phyloP scores from a whole-genome alignment of 192 early-diverging fungal species.

The Backusella luteola region DNA sequence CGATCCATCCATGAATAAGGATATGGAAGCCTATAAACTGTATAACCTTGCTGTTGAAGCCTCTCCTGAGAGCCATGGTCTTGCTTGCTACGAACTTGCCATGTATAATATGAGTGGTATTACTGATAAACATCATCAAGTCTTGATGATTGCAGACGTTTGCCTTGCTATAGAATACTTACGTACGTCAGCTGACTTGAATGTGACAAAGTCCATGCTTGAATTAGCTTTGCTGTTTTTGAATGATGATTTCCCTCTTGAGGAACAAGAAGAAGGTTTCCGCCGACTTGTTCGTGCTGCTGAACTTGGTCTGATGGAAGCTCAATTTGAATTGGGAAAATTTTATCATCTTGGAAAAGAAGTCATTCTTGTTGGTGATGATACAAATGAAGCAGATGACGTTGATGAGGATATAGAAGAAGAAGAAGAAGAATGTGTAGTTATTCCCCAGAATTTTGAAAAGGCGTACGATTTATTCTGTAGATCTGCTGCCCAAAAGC shows the following conservation, averaged over 20 bases:
- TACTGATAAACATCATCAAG: background rate
- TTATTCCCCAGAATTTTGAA: conserved; percentile 27
- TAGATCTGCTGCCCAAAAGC: conserved; percentile 17
- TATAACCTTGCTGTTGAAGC: conserved; percentile 8
- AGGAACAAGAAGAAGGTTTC: conserved; percentile 15
- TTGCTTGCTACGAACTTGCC: background rate
- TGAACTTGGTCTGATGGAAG: conserved; percentile 6
- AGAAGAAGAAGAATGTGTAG: conserved; percentile 3
- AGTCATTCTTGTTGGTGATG: background rate
- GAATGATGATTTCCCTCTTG: conserved; percentile 5
- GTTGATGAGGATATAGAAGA: background rate
- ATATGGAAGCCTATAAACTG: background rate
- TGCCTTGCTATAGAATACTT: conserved; percentile 15
- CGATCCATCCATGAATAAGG: background rate
- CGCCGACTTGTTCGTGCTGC: conserved; percentile 11
- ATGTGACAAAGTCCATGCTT: conserved; percentile 16
- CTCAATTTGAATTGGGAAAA: conserved; percentile 19
- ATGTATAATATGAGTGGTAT: conserved; percentile 19
- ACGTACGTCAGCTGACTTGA: background rate
- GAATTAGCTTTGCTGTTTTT: conserved; percentile 1
- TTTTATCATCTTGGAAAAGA: conserved; percentile 21
- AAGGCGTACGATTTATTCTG: conserved; percentile 31
- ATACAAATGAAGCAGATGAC: background rate
- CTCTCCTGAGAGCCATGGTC: conserved; percentile 5
- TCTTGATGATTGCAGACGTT: background rate